phyloP scores from a whole-genome alignment of 371 early-diverging fungal genomes.

The Actinomucor elegans region DNA sequence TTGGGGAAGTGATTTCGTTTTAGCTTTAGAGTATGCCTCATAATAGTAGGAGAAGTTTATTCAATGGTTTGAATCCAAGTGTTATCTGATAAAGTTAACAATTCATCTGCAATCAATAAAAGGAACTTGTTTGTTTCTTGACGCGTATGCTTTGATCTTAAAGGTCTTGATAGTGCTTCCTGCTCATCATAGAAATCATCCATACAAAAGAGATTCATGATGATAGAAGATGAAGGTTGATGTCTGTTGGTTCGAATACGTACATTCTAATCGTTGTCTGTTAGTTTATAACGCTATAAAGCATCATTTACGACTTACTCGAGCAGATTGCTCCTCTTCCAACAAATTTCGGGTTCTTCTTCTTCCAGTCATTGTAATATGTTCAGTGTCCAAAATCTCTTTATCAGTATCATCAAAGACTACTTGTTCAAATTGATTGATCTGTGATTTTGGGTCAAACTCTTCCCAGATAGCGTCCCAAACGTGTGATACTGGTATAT shows the following conservation, averaged over 20 bases:
- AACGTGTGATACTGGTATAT: not conserved
- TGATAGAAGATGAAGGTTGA: not conserved
- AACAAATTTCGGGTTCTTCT: not conserved
- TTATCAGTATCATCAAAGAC: too few relatives aligned
- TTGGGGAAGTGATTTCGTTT: slow-evolving; percentile 76
- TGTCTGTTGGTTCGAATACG: slow-evolving; percentile 7
- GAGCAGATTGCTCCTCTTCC: not conserved
- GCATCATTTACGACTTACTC: not conserved
- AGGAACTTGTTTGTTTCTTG: not conserved
- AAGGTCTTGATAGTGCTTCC: slow-evolving; percentile 4
- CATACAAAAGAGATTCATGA: not conserved
- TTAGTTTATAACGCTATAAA: not conserved
- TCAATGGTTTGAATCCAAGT: too few relatives aligned
- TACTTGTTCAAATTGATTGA: not conserved
- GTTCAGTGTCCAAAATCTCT: too few relatives aligned
- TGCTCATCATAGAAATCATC: slow-evolving; percentile 3
- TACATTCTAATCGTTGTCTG: not conserved
- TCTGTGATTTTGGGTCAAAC: not conserved
- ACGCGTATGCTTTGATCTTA: not conserved
- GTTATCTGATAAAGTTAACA: too few relatives aligned
- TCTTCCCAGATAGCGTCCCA: slow-evolving; percentile 5
- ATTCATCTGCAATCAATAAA: not conserved
- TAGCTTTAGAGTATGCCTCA: slow-evolving; percentile 60
- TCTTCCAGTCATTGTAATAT: too few relatives aligned
- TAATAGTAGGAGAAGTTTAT: too few relatives aligned